Conservation (phyloP, 73 alveolate species). For the Paramecium octaurelia region DNA sequence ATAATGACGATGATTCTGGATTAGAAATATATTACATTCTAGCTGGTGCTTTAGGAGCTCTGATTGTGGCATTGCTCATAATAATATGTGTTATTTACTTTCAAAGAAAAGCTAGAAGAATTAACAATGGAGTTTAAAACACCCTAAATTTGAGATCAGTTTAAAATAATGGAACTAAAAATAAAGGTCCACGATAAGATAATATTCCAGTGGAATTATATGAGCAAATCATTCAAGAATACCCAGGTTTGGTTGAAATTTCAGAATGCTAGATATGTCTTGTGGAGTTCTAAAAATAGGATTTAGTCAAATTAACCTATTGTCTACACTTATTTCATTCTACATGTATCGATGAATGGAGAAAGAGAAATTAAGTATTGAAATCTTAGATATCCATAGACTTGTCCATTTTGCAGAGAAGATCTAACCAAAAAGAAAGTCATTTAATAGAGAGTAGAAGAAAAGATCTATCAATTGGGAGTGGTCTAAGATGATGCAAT, state of each 20-base stretch:
- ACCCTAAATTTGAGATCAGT: background rate
- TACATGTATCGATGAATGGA: constrained; percentile 36
- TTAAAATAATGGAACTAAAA: background rate
- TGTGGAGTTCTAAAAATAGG: constrained; percentile 27
- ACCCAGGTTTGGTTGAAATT: constrained; percentile 11
- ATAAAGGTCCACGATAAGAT: background rate
- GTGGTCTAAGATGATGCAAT: background rate
- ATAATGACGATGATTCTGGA: background rate
- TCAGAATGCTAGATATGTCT: constrained; percentile 39
- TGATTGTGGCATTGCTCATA: background rate
- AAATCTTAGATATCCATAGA: background rate
- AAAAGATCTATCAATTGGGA: background rate
- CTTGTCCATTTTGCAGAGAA: constrained; percentile 37
- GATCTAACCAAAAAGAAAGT: background rate
- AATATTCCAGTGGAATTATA: background rate
- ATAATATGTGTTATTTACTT: background rate
- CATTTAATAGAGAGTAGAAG: background rate
- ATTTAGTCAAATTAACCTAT: constrained; percentile 35
- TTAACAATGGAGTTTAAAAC: background rate
- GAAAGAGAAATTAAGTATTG: background rate
- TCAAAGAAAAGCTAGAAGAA: background rate
- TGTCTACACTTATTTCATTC: constrained; percentile 55
- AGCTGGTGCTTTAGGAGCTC: background rate
- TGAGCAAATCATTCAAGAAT: background rate
- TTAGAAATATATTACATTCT: background rate